Evolutionary conservation across 768 basidiomycete genomes (phyloP).

Genomic region (Ramaria rubella): DNA sequence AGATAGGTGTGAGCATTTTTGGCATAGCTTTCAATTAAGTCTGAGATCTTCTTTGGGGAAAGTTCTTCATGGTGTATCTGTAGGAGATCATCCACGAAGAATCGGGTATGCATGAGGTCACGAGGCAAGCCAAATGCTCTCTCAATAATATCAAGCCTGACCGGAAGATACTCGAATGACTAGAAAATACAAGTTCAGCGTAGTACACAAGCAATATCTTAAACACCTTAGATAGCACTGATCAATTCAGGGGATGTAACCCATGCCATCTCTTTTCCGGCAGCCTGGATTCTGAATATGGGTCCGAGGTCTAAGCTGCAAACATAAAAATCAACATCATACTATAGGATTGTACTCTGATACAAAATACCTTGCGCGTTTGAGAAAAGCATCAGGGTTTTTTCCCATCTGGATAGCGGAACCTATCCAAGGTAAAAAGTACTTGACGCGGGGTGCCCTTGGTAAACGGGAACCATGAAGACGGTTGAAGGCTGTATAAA

Average conservation of each 20-base stretch:
- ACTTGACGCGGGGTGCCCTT: too few species aligned
- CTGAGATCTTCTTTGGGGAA: too few species aligned
- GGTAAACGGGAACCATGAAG: too few species aligned
- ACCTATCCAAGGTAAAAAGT: too few species aligned
- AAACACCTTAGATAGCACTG: constrained; percentile 14
- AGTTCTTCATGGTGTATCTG: constrained; percentile 11
- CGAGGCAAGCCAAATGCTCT: constrained; percentile 13
- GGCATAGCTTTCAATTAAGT: constrained; percentile 11
- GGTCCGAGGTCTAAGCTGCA: constrained; percentile 16
- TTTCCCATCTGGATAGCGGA: constrained; percentile 16
- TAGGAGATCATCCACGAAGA: constrained; percentile 13
- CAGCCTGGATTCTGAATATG: constrained; percentile 15
- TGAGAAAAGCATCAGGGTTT: constrained; percentile 18
- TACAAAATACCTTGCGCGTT: constrained; percentile 14
- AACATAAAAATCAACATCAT: not conserved
- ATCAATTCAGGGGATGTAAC: constrained; percentile 21
- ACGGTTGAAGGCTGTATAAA: too few species aligned
- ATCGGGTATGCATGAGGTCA: constrained; percentile 7
- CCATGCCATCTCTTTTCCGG: constrained; percentile 17
- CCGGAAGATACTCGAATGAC: constrained; percentile 14
- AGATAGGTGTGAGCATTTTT: too few species aligned
- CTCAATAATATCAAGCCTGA: constrained; percentile 12
- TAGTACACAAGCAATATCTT: not conserved
- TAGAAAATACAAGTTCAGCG: too few species aligned
- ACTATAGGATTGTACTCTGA: not conserved